Conservation (phyloP, 371 early-diverging fungal genomes). For the Mucor irregularis region DNA sequence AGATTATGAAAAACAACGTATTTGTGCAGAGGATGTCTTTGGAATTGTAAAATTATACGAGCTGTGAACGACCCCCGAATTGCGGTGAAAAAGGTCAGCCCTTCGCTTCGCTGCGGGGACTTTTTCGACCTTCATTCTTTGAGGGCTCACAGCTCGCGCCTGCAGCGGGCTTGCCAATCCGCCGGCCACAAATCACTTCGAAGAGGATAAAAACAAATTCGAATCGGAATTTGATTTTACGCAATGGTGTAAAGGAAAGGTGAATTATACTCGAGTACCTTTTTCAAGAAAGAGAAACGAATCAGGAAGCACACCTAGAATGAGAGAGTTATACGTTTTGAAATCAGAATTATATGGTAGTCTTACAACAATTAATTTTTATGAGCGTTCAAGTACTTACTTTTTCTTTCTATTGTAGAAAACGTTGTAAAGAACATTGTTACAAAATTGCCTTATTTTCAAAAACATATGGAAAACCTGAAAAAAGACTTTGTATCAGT, state of each 20-base stretch:
- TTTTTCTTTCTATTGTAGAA: conserved; percentile 13
- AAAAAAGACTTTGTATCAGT: conserved; percentile 16
- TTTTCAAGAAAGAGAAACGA: conserved; percentile 10
- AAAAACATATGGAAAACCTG: conserved; percentile 15
- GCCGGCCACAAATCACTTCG: too few relatives aligned
- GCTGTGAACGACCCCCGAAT: too few relatives aligned
- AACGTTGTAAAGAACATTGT: conserved; percentile 13
- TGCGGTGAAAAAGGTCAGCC: too few relatives aligned
- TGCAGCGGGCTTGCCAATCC: too few relatives aligned
- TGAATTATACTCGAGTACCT: conserved; percentile 8
- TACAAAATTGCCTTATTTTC: conserved; percentile 7
- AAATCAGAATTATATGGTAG: conserved; percentile 10
- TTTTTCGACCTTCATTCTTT: too few relatives aligned
- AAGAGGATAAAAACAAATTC: conserved; percentile 12
- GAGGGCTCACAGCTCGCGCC: too few relatives aligned
- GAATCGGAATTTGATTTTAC: conserved; percentile 12
- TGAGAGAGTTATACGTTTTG: conserved; percentile 11
- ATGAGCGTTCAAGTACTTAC: conserved; percentile 7
- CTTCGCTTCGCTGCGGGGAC: too few relatives aligned
- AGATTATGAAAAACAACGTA: conserved; percentile 12
- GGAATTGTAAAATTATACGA: conserved; percentile 1
- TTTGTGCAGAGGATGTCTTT: conserved; percentile 8
- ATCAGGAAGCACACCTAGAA: conserved; percentile 10
- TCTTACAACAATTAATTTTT: conserved; percentile 9
- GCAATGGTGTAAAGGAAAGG: conserved; percentile 15